Evolutionary conservation across 805 yeast genomes (phyloP), one percentile per base, ranked within the genome.

Genomic region (Tetrapisispora nanseiensis): DNA sequence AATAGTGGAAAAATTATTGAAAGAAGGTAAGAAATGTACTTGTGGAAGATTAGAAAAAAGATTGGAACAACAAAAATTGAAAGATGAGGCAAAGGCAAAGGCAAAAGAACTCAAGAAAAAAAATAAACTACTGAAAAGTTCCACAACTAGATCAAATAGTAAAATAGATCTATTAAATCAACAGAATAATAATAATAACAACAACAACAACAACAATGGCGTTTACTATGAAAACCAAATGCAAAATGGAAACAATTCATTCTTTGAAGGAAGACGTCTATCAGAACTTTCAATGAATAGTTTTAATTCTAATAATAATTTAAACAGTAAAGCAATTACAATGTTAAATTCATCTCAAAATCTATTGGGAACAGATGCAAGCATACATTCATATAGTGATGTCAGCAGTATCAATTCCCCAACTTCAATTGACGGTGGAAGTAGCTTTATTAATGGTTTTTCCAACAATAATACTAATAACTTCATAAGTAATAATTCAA

Each of bases 31-130:
- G 6, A 61, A 72, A 18, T 86, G 97, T 62, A 69, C 76, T 3
- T 86, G 95, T 66, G 78, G 80, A 10, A 71, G 75, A 49, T 68
- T 71, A 65, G 75, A 43, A 61, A 70, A 59, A 50, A 66, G 39
- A 65, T 65, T 46, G 61, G 45, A 48, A 36, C 63, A 57, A 13
- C 63, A 59, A 47, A 53, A 51, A 45, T 57, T 57, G 13, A 54
- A 59, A 38, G 62, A 59, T 29, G 61, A 57, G 24, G 60, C 62
- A n/a, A 46, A 55, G 27, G 48, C 54, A n/a, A 50, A 51, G 42
- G 54, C 55, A 9, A 50, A 54, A 32, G 50, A 52, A 47, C 37
- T 44, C 41, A 51, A 50, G 43, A 49, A 34, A 54, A 69, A 29
- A 52, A 16, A 30, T 5, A 37, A 37, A 18, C 11, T 22, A n/a